A percentile compares a stretch with the other conserved stretches of the same genome.
These are phyloP conservation scores for Colletotrichum sp. DNA, from an alignment of 2,329 filamentous ascomycete species.

Conservation along the genomic window DNA sequence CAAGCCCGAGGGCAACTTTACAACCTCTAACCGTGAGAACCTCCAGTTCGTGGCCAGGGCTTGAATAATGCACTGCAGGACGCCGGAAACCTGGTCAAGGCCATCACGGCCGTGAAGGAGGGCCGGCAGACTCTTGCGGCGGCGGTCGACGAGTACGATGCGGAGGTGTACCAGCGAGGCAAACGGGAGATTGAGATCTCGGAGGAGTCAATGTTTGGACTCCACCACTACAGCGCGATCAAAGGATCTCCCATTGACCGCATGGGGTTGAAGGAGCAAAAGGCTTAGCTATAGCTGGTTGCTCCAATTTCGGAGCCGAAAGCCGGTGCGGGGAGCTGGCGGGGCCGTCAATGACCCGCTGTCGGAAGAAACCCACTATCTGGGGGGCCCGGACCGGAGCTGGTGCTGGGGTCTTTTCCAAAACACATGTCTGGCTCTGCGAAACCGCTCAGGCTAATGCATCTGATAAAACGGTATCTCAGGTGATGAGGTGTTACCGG, in stretches of 20 bases:
- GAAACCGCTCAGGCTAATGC: neutral
- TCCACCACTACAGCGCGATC: neutral
- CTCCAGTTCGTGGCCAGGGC: neutral
- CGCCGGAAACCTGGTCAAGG: neutral
- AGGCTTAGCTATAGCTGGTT: neutral
- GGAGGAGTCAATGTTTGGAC: neutral
- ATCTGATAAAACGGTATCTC: neutral
- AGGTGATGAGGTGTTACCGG: neutral
- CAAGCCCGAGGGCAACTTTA: no score
- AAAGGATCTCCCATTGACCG: neutral
- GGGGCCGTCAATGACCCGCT: neutral
- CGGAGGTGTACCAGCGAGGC: neutral
- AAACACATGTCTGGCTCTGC: neutral
- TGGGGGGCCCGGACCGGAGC: neutral
- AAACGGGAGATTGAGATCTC: neutral
- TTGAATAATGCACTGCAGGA: neutral
- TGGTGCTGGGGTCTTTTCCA: neutral
- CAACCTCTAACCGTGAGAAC: neutral
- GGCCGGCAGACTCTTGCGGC: neutral
- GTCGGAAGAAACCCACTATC: neutral
- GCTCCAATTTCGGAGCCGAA: neutral
- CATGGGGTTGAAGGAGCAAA: neutral
- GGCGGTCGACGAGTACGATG: neutral
- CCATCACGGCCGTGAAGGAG: neutral
- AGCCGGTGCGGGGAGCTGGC: neutral